Percentiles rank a stretch among this genome's conserved stretches.
These are phyloP conservation scores for Globisporangium recalcitrans DNA, from an alignment of 352 stramenopile genomes.

Conservation along the genomic window DNA sequence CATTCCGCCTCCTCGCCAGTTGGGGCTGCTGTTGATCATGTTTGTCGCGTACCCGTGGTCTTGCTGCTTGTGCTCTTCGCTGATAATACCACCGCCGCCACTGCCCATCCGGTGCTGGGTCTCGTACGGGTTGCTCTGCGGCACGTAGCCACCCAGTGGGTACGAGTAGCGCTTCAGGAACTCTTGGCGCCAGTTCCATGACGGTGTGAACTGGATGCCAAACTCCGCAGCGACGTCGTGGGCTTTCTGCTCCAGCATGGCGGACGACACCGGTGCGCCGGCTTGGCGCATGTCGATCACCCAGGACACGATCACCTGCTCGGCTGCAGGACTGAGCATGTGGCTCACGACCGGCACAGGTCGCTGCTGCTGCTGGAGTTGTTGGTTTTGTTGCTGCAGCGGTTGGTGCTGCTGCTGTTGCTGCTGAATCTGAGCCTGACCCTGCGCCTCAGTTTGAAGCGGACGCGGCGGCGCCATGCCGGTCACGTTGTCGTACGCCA, in stretches of 20 bases:
- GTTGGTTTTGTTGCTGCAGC: background rate
- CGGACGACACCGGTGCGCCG: slow-evolving; percentile 8
- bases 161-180: slow-evolving; percentile 20
- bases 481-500: slow-evolving; percentile 12
- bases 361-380: slow-evolving; percentile 4
- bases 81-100: background rate
- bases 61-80: slow-evolving; percentile 12
- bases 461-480: slow-evolving; percentile 1
- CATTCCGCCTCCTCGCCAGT: background rate
- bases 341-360: background rate
- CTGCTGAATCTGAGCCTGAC: background rate
- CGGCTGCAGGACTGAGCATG: slow-evolving; percentile 2
- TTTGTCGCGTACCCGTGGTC: slow-evolving; percentile 8
- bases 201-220: slow-evolving; percentile 12
- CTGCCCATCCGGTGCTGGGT: slow-evolving; percentile 2
- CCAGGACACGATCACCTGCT: slow-evolving; percentile 17
- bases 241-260: slow-evolving; percentile 16
- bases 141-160: slow-evolving; percentile 8
- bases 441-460: background rate
- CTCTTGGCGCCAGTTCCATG: slow-evolving; percentile 17
- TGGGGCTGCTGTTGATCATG: background rate
- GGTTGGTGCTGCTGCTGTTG: slow-evolving; percentile 1
- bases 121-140: slow-evolving; percentile 6
- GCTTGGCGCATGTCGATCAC: slow-evolving; percentile 14
- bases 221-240: slow-evolving; percentile 11